Percentiles rank a stretch among this genome's conserved stretches.
Evolutionary conservation across 2,329 filamentous ascomycete species (phyloP).

Genomic region (Curvularia lunata): DNA sequence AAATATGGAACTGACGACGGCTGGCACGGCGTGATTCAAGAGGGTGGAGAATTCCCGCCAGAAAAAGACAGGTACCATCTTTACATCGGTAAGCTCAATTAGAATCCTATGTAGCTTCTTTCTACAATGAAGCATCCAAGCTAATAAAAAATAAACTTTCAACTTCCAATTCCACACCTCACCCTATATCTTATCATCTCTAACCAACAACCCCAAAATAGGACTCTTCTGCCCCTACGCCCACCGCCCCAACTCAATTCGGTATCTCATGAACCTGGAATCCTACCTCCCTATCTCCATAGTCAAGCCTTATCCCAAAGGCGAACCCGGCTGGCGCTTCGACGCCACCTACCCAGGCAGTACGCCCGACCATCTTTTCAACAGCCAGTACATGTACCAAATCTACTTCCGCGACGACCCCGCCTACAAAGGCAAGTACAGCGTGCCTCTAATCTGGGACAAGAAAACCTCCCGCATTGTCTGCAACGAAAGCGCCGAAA

Average conservation of each 20-base stretch:
- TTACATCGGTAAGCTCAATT: conserved; percentile 54
- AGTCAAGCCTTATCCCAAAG: conserved; percentile 71
- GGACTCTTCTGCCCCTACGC: conserved; percentile 71
- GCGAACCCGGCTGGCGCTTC: conserved; percentile 67
- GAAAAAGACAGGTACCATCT: conserved; percentile 62
- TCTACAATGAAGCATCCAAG: neutral
- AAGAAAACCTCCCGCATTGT: conserved; percentile 62
- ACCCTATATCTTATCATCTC: too few species aligned
- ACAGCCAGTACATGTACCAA: conserved; percentile 65
- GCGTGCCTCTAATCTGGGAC: conserved; percentile 68
- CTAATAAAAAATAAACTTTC: neutral
- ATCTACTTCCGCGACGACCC: conserved; percentile 67
- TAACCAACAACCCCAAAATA: conserved; percentile 19
- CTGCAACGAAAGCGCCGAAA: conserved; percentile 66
- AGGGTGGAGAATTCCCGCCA: conserved; percentile 56
- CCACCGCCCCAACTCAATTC: conserved; percentile 64
- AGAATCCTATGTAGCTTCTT: too few species aligned
- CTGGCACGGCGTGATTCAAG: conserved; percentile 60
- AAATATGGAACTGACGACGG: conserved; percentile 52
- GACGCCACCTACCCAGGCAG: conserved; percentile 63
- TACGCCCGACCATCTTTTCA: conserved; percentile 66
- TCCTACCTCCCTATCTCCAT: conserved; percentile 62
- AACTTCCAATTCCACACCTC: neutral
- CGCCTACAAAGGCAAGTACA: conserved; percentile 66
- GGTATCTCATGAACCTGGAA: conserved; percentile 64